phyloP scores from a whole-genome alignment of 2,329 filamentous ascomycete species.

The Lecanoromycetidae sp. region DNA sequence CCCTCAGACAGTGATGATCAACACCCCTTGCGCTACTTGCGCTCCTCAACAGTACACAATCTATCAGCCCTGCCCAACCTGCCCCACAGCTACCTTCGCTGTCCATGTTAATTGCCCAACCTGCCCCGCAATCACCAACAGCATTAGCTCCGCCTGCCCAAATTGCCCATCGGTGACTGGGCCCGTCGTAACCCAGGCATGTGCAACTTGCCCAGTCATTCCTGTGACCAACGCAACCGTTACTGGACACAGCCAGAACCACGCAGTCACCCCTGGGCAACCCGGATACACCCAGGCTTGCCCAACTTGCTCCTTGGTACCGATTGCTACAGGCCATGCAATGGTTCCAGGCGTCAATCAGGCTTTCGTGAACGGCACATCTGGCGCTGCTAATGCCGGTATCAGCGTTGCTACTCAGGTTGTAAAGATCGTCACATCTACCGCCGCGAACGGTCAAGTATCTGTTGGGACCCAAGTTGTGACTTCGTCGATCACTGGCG shows the following conservation, averaged over 20 bases:
- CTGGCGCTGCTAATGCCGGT: neutral
- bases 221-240: neutral
- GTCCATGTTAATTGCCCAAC: neutral
- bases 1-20: neutral
- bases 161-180: too few species aligned
- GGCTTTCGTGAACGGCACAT: neutral
- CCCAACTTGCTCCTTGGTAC: neutral
- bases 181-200: neutral
- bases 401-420: neutral
- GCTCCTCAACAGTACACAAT: neutral
- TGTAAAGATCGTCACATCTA: neutral
- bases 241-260: neutral
- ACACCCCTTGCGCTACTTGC: neutral
- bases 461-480: neutral
- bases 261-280: neutral
- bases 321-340: neutral
- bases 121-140: too few species aligned
- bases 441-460: neutral
- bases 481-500: neutral
- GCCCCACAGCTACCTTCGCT: neutral
- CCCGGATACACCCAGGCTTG: neutral
- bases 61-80: neutral
- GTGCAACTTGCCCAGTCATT: slow-evolving; percentile 3
- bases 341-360: neutral
- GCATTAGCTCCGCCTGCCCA: too few species aligned